phyloP scores from a whole-genome alignment of 2,329 filamentous ascomycete species.

The Malbranchea zuffiana region DNA sequence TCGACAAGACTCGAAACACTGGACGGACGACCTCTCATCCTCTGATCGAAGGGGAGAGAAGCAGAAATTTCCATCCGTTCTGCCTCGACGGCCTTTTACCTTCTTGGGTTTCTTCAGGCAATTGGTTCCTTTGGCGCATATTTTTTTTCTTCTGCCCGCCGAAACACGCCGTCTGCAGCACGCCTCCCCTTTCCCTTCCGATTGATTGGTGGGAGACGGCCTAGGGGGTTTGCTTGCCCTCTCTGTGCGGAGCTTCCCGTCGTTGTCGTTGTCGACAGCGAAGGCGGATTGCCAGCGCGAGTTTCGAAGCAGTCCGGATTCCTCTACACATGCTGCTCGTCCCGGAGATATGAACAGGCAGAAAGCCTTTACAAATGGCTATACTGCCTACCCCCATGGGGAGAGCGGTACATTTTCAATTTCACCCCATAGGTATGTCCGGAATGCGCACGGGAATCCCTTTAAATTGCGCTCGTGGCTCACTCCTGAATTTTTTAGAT shows the following conservation, averaged over 20 bases:
- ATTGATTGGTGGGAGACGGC: background rate
- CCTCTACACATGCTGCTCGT: constrained; percentile 23
- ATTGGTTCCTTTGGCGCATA: too few species aligned
- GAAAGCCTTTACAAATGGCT: constrained; percentile 71
- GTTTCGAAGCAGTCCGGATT: background rate
- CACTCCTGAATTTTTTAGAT: constrained; percentile 42
- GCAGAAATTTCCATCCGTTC: too few species aligned
- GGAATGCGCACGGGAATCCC: background rate
- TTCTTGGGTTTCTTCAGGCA: too few species aligned
- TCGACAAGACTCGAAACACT: too few species aligned
- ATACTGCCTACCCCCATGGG: constrained; percentile 56
- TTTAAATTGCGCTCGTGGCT: background rate
- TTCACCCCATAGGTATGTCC: constrained; percentile 69
- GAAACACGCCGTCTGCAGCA: too few species aligned
- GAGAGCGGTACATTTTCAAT: constrained; percentile 67
- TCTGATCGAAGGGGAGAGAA: too few species aligned
- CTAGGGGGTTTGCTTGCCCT: constrained; percentile 8
- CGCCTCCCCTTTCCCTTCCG: too few species aligned
- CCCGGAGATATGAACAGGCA: constrained; percentile 70
- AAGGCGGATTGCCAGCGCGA: too few species aligned
- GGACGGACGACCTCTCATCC: too few species aligned
- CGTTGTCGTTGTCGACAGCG: constrained; percentile 1
- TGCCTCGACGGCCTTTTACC: too few species aligned
- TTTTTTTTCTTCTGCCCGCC: too few species aligned
- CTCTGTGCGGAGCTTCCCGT: constrained; percentile 4